Conservation (phyloP, 495 filamentous ascomycete genomes). For the Aspergillus saccharolyticus region DNA sequence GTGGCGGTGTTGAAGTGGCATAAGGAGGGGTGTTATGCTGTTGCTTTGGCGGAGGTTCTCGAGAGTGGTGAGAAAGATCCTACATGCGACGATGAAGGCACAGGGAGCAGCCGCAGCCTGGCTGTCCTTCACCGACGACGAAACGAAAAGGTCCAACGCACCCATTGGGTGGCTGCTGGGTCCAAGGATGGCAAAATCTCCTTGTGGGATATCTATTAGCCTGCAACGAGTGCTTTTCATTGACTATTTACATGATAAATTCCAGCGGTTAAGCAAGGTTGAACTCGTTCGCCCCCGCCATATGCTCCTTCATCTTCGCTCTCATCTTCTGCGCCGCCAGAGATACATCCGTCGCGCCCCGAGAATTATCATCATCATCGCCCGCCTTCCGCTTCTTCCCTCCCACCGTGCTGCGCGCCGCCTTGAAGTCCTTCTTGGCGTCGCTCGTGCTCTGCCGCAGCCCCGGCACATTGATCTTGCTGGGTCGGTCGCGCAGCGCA, state of each 20-base stretch:
- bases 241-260: neutral
- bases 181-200: slow-evolving; percentile 95
- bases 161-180: slow-evolving; percentile 87
- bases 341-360: slow-evolving; percentile 42
- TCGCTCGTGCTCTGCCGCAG: slow-evolving; percentile 42
- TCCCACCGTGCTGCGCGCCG: slow-evolving; percentile 30
- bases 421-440: slow-evolving; percentile 46
- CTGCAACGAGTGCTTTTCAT: too few relatives aligned
- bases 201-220: slow-evolving; percentile 82
- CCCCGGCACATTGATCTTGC: slow-evolving; percentile 73
- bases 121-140: slow-evolving; percentile 55
- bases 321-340: slow-evolving; percentile 71
- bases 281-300: slow-evolving; percentile 74
- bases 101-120: slow-evolving; percentile 27
- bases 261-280: slow-evolving; percentile 77
- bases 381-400: slow-evolving; percentile 35
- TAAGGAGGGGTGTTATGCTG: slow-evolving; percentile 80
- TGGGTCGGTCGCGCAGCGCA: slow-evolving; percentile 79
- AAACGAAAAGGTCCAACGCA: slow-evolving; percentile 56
- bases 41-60: slow-evolving; percentile 60
- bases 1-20: slow-evolving; percentile 96
- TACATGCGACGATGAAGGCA: slow-evolving; percentile 2
- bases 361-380: slow-evolving; percentile 38
- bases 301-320: slow-evolving; percentile 73
- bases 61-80: neutral